Conservation (phyloP, 2,329 filamentous ascomycete genomes). For the Fusarium beomiforme region DNA sequence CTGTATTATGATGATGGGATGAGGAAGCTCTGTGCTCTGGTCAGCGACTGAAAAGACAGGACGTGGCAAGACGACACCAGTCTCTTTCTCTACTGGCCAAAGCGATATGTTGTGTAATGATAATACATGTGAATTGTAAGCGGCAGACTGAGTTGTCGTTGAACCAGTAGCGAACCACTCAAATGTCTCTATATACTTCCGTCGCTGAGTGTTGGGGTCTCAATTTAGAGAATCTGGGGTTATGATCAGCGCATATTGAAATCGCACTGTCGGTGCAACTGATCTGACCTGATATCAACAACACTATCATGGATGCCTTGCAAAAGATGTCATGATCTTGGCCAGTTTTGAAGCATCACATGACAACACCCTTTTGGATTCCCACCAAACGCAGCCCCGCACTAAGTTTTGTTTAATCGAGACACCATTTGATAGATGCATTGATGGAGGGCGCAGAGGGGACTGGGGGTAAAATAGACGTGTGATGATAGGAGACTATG, state of each 20-base stretch:
- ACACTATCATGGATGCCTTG: slow-evolving; percentile 19
- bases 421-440: slow-evolving; percentile 27
- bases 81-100: slow-evolving; percentile 25
- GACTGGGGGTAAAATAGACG: slow-evolving; percentile 1
- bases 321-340: slow-evolving; percentile 38
- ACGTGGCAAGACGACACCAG: slow-evolving; percentile 30
- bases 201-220: neutral
- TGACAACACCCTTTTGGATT: slow-evolving; percentile 16
- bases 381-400: slow-evolving; percentile 18
- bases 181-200: too few relatives aligned
- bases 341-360: slow-evolving; percentile 23
- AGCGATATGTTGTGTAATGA: slow-evolving; percentile 21
- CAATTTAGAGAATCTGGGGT: neutral
- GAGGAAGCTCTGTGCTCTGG: slow-evolving; percentile 18
- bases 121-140: slow-evolving; percentile 9
- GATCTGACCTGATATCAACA: slow-evolving; percentile 14
- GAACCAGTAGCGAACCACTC: slow-evolving; percentile 30
- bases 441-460: slow-evolving; percentile 2
- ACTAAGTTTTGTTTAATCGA: slow-evolving; percentile 6
- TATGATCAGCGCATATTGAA: neutral
- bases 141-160: slow-evolving; percentile 10
- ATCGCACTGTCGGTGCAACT: slow-evolving; percentile 29
- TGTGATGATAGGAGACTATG: slow-evolving; percentile 22
- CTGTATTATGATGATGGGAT: slow-evolving; percentile 38
- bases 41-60: slow-evolving; percentile 28